These are phyloP conservation scores for Colletotrichum nymphaeae DNA, from an alignment of 2,329 filamentous ascomycete species.

Conservation along the genomic window DNA sequence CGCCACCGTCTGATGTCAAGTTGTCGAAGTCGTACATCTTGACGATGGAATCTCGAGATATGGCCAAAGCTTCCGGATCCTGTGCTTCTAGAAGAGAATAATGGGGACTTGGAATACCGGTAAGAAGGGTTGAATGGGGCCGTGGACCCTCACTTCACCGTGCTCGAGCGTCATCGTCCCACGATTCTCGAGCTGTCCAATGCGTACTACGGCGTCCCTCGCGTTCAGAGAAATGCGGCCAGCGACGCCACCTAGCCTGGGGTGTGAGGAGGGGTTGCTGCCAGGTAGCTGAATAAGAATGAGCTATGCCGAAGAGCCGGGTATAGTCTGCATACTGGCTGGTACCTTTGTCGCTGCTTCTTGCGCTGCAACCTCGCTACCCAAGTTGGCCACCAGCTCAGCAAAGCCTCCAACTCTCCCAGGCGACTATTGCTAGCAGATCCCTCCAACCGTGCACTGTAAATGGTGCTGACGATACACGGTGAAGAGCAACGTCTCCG, in stretches of 20 bases:
- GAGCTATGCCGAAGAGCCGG: conserved; percentile 28
- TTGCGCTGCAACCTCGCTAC: conserved; percentile 26
- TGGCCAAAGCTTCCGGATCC: conserved; percentile 36
- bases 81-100: conserved; percentile 37
- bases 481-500: neutral
- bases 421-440: neutral
- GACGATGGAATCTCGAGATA: conserved; percentile 23
- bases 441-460: conserved; percentile 12
- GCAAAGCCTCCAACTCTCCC: neutral
- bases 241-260: conserved; percentile 23
- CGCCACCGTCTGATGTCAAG: conserved; percentile 29
- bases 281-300: conserved; percentile 2
- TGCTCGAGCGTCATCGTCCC: conserved; percentile 36
- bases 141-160: conserved; percentile 34
- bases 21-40: neutral
- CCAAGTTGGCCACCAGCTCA: conserved; percentile 27
- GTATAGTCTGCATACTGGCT: conserved; percentile 18
- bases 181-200: conserved; percentile 27
- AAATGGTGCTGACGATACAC: neutral
- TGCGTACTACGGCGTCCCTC: conserved; percentile 27
- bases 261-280: conserved; percentile 4
- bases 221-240: conserved; percentile 28
- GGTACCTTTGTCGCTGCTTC: conserved; percentile 27
- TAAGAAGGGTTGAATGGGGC: conserved; percentile 37
- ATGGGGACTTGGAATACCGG: conserved; percentile 36